These are phyloP conservation scores for Trapa incisa DNA, from an alignment of 345 rosid genomes.

Conservation along the genomic window DNA sequence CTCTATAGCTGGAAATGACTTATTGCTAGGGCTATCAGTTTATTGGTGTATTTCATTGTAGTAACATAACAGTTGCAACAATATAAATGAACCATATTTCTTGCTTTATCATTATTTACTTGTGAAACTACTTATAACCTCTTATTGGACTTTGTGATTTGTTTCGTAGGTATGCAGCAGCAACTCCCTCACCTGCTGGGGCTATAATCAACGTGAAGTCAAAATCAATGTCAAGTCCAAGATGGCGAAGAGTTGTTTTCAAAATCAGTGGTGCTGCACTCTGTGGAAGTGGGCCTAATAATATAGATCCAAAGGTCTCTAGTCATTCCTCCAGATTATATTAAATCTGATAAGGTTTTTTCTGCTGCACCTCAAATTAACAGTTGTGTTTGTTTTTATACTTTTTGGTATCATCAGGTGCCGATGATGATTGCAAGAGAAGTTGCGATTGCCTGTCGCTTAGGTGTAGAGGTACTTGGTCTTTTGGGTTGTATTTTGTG, in stretches of 20 bases:
- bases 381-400: neutral
- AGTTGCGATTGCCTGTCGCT: conserved; percentile 56
- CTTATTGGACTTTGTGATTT: conserved; percentile 4
- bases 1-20: neutral
- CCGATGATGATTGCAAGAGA: conserved; percentile 67
- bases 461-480: conserved; percentile 62
- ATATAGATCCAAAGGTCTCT: conserved; percentile 70
- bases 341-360: neutral
- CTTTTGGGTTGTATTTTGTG: conserved; percentile 1
- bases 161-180: conserved; percentile 31
- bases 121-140: neutral
- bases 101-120: neutral
- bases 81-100: neutral
- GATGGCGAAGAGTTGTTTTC: conserved; percentile 82
- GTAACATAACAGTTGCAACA: neutral
- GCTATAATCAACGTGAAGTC: conserved; percentile 36
- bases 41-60: neutral
- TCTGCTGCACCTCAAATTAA: neutral
- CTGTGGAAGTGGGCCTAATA: conserved; percentile 57
- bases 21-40: neutral
- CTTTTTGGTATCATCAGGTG: conserved; percentile 32
- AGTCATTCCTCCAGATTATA: neutral
- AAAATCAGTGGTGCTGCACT: conserved; percentile 84
- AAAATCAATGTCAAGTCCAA: conserved; percentile 39
- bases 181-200: conserved; percentile 32